These are phyloP conservation scores for Paramyrothecium sp. DNA, from an alignment of 2,329 filamentous ascomycete genomes.

Conservation along the genomic window DNA sequence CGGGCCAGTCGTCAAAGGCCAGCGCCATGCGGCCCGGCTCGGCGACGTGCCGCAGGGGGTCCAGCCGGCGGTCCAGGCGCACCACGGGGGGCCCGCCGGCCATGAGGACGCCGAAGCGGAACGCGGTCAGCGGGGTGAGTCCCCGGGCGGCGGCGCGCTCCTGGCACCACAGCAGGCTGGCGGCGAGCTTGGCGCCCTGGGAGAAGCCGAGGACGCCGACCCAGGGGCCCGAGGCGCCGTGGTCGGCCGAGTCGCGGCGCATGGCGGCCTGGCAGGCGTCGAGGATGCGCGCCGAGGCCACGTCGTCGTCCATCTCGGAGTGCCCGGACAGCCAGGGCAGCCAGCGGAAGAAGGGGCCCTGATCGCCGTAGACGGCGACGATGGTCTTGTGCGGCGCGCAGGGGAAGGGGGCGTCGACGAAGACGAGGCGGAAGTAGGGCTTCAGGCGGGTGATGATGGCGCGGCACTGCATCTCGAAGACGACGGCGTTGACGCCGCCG, in stretches of 20 bases:
- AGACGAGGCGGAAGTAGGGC: slow-evolving; percentile 67
- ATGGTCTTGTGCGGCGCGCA: slow-evolving; percentile 63
- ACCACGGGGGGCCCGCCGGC: slow-evolving; percentile 30
- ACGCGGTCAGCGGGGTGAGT: slow-evolving; percentile 14
- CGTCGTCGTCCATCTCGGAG: slow-evolving; percentile 45
- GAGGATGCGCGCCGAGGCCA: slow-evolving; percentile 24
- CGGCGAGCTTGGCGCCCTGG: slow-evolving; percentile 62
- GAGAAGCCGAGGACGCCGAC: slow-evolving; percentile 65
- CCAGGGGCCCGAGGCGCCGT: slow-evolving; percentile 56
- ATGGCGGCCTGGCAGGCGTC: neutral
- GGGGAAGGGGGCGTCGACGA: slow-evolving; percentile 67
- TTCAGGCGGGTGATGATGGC: slow-evolving; percentile 44
- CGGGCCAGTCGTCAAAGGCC: slow-evolving; percentile 35
- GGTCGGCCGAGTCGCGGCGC: slow-evolving; percentile 48
- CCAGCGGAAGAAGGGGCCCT: slow-evolving; percentile 63
- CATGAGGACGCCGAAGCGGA: slow-evolving; percentile 34
- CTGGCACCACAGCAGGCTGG: slow-evolving; percentile 56
- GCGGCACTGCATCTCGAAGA: slow-evolving; percentile 70
- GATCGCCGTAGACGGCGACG: slow-evolving; percentile 61
- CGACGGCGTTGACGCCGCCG: slow-evolving; percentile 68
- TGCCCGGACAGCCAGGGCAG: slow-evolving; percentile 63
- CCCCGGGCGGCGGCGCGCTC: slow-evolving; percentile 49
- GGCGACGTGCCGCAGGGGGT: slow-evolving; percentile 47
- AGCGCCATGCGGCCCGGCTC: slow-evolving; percentile 18
- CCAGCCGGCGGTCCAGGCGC: slow-evolving; percentile 37